phyloP scores from a whole-genome alignment of 306 rosid genomes.

The Dryas alaskensis region DNA sequence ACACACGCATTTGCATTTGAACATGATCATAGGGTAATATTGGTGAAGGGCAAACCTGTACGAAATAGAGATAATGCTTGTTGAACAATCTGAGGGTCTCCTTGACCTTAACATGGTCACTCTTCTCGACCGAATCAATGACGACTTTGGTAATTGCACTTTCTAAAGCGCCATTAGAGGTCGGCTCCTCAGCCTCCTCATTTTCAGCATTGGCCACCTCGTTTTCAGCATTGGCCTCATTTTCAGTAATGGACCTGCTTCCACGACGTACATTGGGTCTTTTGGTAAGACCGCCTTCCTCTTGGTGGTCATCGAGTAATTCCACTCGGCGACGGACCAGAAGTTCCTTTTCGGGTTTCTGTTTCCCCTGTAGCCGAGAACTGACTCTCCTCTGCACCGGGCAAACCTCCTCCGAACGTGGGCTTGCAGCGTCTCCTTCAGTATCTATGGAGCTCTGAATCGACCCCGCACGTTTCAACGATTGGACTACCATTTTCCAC shows the following conservation, averaged over 20 bases:
- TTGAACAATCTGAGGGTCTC: constrained; percentile 75
- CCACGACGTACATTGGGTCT: not conserved
- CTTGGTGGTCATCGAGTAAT: not conserved
- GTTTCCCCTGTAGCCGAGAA: constrained; percentile 39
- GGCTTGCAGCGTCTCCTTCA: constrained; percentile 1
- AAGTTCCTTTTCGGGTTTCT: constrained; percentile 34
- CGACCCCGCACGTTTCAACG: constrained; percentile 31
- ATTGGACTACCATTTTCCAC: constrained; percentile 40
- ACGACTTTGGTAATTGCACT: not conserved
- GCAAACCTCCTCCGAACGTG: not conserved
- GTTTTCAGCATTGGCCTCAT: constrained; percentile 6
- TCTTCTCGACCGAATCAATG: constrained; percentile 40
- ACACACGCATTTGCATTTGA: not conserved
- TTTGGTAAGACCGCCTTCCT: constrained; percentile 1
- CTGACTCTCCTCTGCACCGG: constrained; percentile 41
- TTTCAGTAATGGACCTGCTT: not conserved
- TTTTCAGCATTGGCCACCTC: constrained; percentile 12
- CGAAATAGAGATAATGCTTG: constrained; percentile 69
- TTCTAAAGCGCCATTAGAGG: not conserved
- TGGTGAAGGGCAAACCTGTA: constrained; percentile 54
- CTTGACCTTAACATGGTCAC: constrained; percentile 58
- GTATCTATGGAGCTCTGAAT: constrained; percentile 24
- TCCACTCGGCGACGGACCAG: constrained; percentile 25
- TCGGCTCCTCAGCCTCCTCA: constrained; percentile 4
- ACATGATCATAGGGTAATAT: not conserved